Evolutionary conservation across 768 basidiomycete genomes (phyloP), one percentile per base, ranked within the genome.

Genomic region (Naematelia encephala): DNA sequence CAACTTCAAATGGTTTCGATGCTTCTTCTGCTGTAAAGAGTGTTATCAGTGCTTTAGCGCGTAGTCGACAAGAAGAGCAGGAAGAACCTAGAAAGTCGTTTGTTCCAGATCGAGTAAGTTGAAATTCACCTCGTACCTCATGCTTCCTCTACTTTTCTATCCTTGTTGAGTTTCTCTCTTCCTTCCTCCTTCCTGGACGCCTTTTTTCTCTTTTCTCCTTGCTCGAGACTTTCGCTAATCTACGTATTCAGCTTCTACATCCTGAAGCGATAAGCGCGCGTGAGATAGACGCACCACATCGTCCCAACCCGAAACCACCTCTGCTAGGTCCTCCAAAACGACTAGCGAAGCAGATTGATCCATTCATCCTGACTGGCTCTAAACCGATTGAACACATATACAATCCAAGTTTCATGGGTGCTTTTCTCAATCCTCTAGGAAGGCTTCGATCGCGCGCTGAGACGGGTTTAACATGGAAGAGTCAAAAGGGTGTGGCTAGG

Each of bases 401-500:
- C 50, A 76, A 76, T 47, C 67, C 69, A 11, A 28, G 56, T 1
- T 67, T 76, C 39, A 60, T 64, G 2, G 42, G 50, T 0, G 55
- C 55, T 2, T 74, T 73, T 46, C 45, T 72, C 22, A 65, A 73
- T 47, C 66, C 63, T 47, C 64, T 76, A 64, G 75, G 75, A 53
- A 90, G 87, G 80, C 89, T 94, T 63, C 81, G 82, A 62, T 78
- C 80, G n/a, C 83, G 93, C 53, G 81, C 83, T 4, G 57, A 66
- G 54, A 93, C 90, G 0, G 79, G 82, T 4, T 80, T 97, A 46
- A 91, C 91, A 1, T 82, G 84, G 77, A 86, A 85, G 78, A 87
- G 80, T 55, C 93, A 96, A 75, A 82, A 90, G 45, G 81, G 81
- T 60, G 66, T 96, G 3, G 88, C 84, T 59, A 91, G 91, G 78